A percentile compares a stretch with the other conserved stretches of the same genome.
Evolutionary conservation across 371 early-diverging fungal species (phyloP).

Genomic region (Furculomyces boomerangus): DNA sequence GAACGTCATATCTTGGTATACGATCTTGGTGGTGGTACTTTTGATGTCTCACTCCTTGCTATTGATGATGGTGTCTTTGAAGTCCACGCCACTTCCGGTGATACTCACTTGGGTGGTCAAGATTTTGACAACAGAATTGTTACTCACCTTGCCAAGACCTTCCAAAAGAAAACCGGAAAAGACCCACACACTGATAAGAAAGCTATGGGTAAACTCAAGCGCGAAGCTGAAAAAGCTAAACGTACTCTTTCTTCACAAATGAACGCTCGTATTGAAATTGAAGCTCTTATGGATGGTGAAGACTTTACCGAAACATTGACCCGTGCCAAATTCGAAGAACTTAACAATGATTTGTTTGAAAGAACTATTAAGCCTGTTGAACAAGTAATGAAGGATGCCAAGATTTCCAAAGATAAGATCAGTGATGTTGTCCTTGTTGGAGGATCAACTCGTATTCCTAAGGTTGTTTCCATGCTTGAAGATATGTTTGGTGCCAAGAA

Average conservation of each 20-base stretch:
- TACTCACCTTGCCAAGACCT: slow-evolving; percentile 69
- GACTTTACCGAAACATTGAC: slow-evolving; percentile 87
- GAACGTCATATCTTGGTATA: slow-evolving; percentile 87
- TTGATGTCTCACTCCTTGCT: slow-evolving; percentile 90
- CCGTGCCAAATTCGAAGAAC: slow-evolving; percentile 94
- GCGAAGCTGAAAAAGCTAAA: slow-evolving; percentile 94
- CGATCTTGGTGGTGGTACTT: slow-evolving; percentile 97
- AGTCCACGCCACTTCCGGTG: slow-evolving; percentile 88
- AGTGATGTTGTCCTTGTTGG: slow-evolving; percentile 98
- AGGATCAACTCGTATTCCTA: slow-evolving; percentile 99
- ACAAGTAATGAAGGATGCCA: slow-evolving; percentile 80
- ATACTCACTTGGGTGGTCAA: slow-evolving; percentile 97
- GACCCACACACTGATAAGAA: slow-evolving; percentile 65
- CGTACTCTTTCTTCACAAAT: slow-evolving; percentile 79
- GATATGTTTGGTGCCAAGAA: slow-evolving; percentile 96
- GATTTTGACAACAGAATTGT: slow-evolving; percentile 93
- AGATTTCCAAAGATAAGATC: slow-evolving; percentile 79
- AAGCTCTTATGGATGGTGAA: slow-evolving; percentile 76
- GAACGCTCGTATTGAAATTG: slow-evolving; percentile 77
- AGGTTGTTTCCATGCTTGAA: slow-evolving; percentile 89
- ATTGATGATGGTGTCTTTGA: slow-evolving; percentile 89
- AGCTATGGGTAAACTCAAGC: slow-evolving; percentile 85
- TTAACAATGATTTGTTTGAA: slow-evolving; percentile 86
- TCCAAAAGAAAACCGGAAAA: slow-evolving; percentile 62
- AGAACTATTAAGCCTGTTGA: slow-evolving; percentile 87